phyloP scores from a whole-genome alignment of 805 yeast species.

The Yarrowia sp. region DNA sequence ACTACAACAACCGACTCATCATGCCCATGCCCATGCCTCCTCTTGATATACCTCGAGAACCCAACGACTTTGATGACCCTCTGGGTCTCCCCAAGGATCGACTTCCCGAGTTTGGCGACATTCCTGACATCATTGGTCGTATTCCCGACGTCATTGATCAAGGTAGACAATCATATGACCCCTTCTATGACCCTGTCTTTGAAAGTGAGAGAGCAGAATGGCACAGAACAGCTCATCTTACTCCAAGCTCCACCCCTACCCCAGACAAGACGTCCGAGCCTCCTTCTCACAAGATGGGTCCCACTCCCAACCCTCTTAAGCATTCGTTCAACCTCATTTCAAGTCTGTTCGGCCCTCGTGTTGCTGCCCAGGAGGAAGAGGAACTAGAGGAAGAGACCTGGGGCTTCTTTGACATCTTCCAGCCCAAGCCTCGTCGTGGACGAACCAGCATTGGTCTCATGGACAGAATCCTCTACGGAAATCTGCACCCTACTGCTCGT shows the following conservation, averaged over 20 bases:
- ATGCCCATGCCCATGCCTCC: conserved; percentile 7
- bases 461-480: background rate
- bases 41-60: background rate
- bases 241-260: background rate
- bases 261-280: background rate
- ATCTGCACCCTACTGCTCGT: background rate
- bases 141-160: background rate
- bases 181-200: conserved; percentile 3
- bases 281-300: background rate
- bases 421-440: conserved; percentile 4
- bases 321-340: background rate
- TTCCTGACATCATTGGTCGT: too few relatives aligned
- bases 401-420: conserved; percentile 9
- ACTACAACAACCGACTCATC: background rate
- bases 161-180: background rate
- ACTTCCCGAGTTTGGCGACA: background rate
- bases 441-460: background rate
- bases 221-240: background rate
- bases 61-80: conserved; percentile 18
- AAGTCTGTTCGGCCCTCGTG: background rate
- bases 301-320: background rate
- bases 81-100: background rate
- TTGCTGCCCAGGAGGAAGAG: background rate
- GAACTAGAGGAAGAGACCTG: background rate
- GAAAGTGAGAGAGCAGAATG: background rate